phyloP scores from a whole-genome alignment of 768 basidiomycete species.

The Piloderma croceum region DNA sequence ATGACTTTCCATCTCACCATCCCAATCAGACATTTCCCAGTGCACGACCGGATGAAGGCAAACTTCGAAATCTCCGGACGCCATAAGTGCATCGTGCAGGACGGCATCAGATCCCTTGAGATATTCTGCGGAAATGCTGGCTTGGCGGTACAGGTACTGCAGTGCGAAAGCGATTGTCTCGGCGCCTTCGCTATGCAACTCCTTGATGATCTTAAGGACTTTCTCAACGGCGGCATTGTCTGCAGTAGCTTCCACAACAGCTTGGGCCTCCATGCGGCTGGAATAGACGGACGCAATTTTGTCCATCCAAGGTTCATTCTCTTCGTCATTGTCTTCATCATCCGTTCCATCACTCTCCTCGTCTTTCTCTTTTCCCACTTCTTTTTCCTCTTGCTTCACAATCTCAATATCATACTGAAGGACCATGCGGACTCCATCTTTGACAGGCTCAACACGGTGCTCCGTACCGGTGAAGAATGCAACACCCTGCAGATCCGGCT shows the following conservation, averaged over 20 bases:
- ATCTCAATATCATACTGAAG: slow-evolving; percentile 13
- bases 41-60: no score
- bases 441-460: slow-evolving; percentile 14
- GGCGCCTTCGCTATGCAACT: no score
- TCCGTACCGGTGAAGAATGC: slow-evolving; percentile 17
- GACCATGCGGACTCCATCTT: slow-evolving; percentile 13
- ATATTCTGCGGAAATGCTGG: slow-evolving; percentile 11
- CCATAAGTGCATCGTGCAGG: slow-evolving; percentile 8
- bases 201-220: no score
- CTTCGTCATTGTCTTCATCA: not conserved
- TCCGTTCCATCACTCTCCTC: slow-evolving; percentile 1
- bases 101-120: slow-evolving; percentile 14
- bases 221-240: no score
- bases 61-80: no score
- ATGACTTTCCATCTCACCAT: no score
- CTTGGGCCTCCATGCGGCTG: no score
- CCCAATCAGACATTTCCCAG: no score
- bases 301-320: no score
- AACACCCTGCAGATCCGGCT: slow-evolving; percentile 7
- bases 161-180: slow-evolving; percentile 13
- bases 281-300: no score
- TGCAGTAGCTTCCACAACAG: no score
- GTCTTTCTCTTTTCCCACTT: not conserved
- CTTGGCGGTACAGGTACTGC: slow-evolving; percentile 13
- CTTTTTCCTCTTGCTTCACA: no score